phyloP scores from a whole-genome alignment of 306 rosid species.

The Cucurbita maxima region DNA sequence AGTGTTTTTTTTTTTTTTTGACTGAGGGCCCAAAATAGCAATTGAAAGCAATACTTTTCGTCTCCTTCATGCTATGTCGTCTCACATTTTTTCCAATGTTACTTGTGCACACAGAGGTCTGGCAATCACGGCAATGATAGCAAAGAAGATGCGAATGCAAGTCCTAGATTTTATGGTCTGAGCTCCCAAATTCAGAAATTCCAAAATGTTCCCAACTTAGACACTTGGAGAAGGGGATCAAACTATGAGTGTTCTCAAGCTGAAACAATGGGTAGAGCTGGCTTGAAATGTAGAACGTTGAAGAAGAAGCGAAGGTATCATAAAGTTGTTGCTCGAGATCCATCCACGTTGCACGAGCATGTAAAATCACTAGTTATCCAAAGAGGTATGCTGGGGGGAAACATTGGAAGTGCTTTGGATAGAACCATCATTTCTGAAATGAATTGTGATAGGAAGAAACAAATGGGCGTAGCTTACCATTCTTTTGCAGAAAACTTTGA shows the following conservation, averaged over 20 bases:
- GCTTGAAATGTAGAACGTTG: constrained; percentile 39
- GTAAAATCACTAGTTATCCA: constrained; percentile 33
- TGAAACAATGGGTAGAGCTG: constrained; percentile 35
- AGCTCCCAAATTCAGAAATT: constrained; percentile 24
- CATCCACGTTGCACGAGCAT: constrained; percentile 20
- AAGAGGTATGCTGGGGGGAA: constrained; percentile 30
- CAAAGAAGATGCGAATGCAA: constrained; percentile 2
- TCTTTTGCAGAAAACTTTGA: constrained; percentile 29
- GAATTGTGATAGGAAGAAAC: constrained; percentile 32
- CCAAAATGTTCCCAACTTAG: constrained; percentile 18
- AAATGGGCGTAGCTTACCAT: constrained; percentile 29
- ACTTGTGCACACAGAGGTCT: not conserved
- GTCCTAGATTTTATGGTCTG: not conserved
- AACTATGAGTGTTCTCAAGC: constrained; percentile 26
- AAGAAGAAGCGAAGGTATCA: constrained; percentile 39
- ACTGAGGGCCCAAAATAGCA: not conserved
- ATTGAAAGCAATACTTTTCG: not conserved
- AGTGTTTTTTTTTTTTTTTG: not conserved
- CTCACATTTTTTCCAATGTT: not conserved
- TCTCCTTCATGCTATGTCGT: not conserved
- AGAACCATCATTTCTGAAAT: constrained; percentile 22
- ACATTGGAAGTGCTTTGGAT: constrained; percentile 18
- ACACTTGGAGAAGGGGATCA: constrained; percentile 41
- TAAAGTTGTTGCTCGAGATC: constrained; percentile 25
- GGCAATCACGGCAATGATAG: constrained; percentile 1